phyloP scores from a whole-genome alignment of 768 basidiomycete species.

The Pleurotus sapidus region DNA sequence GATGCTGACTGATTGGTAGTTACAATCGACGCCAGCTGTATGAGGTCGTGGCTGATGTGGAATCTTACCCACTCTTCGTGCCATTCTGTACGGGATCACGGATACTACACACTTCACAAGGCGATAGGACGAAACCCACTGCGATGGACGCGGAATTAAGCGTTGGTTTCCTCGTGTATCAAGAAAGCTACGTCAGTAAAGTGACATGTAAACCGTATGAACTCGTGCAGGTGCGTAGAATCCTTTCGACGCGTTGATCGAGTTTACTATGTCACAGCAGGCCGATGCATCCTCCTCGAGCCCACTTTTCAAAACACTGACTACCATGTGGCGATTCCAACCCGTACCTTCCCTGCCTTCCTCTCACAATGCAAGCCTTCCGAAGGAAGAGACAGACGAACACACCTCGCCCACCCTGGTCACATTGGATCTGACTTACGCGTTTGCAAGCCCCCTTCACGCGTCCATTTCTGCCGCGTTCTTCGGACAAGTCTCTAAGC shows the following conservation, averaged over 20 bases:
- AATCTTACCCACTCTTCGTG: conserved; percentile 81
- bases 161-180: conserved; percentile 84
- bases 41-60: conserved; percentile 82
- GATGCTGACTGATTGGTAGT: conserved; percentile 34
- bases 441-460: conserved; percentile 85
- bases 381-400: neutral
- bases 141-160: conserved; percentile 82
- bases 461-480: conserved; percentile 80
- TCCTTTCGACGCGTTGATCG: conserved; percentile 3
- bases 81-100: conserved; percentile 83
- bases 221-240: conserved; percentile 68
- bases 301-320: conserved; percentile 69
- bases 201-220: conserved; percentile 80
- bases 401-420: conserved; percentile 64
- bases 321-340: conserved; percentile 73
- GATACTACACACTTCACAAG: conserved; percentile 42
- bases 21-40: conserved; percentile 81
- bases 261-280: conserved; percentile 31
- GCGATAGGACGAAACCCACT: conserved; percentile 19
- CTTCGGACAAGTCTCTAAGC: conserved; percentile 80
- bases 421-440: conserved; percentile 79
- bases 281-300: conserved; percentile 71
- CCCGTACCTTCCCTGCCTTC: conserved; percentile 45
- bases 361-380: conserved; percentile 21
- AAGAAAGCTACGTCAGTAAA: conserved; percentile 82